Base-by-base conservation (phyloP, 1,284 basidiomycete species). In the Trametes versicolor region DNA sequence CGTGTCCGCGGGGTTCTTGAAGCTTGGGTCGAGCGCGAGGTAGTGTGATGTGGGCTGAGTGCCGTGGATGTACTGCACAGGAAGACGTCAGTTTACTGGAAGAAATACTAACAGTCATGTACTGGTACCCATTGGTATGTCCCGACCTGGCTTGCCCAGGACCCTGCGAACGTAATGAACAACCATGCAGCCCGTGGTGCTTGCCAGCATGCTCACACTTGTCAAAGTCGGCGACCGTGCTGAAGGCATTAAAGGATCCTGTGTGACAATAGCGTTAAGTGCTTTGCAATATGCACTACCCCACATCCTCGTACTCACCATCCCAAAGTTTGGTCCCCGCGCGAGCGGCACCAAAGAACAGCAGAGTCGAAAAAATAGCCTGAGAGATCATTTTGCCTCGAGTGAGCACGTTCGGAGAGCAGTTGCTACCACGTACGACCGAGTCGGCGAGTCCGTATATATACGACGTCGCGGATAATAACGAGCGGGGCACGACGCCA, bases 1-100 rank as follows among this genome's bases (percentile, higher is more conserved):
- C 4, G 83, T 84, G 67, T 83, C 79, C 10, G 86, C 87, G 0
- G 88, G 87, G 74, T 89, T 89, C 76, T 89, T 88, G 82, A 83
- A 88, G 47, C 76, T 74, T 0, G 87, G 72, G 43, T 80, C 81
- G 36, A 88, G 74, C 13, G 80, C 83, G 29, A 90, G 81, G 75
- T 89, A 90, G 54, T 81, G 74, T 39, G 84, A 83, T 2, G 87
- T 87, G 23, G 83, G 75, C 52, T 77, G 75, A 57, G 74, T 80
- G 54, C 87, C 88, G 68, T 90, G 87, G 71, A 89, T 90, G 77
- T 90, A 89, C 86, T 83, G 66, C 34, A 29, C 7, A 21, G 4
- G 17, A 34, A 19, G 15, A 13, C 5, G 49, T 27, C 27, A 32
- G 25, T 32, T 5, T 13, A 10, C 4, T 4, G 17, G n/a, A 34